phyloP scores from a whole-genome alignment of 2,329 filamentous ascomycete species.

The Coniochaeta hoffmannii region DNA sequence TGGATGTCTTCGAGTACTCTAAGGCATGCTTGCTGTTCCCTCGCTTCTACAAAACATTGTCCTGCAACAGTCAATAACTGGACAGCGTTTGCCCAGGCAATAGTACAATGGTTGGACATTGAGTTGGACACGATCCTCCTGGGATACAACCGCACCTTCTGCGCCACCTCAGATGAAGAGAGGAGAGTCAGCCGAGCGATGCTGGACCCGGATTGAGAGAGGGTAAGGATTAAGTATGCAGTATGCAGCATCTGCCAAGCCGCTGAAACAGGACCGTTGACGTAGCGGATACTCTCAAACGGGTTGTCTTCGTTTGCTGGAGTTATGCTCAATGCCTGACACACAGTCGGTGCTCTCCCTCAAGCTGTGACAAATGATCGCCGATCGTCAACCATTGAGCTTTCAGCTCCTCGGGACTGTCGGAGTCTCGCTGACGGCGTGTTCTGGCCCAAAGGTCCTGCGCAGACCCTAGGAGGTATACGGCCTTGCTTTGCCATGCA shows the following conservation, averaged over 20 bases:
- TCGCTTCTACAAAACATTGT: not conserved
- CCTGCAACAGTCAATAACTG: not conserved
- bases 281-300: not conserved
- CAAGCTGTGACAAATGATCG: not conserved
- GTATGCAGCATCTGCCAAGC: slow-evolving; percentile 5
- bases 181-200: not conserved
- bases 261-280: slow-evolving; percentile 3
- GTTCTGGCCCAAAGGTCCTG: not conserved
- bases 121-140: not conserved
- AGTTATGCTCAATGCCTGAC: not conserved
- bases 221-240: not conserved
- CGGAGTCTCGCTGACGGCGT: not conserved
- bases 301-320: not conserved
- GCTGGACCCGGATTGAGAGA: not conserved
- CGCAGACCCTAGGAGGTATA: not conserved
- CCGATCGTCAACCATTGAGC: not conserved
- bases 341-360: not conserved
- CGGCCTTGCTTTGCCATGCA: not conserved
- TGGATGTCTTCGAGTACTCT: not conserved
- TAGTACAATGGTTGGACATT: not conserved
- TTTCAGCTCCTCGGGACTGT: not conserved
- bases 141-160: not conserved
- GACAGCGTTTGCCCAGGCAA: not conserved
- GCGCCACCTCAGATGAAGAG: not conserved
- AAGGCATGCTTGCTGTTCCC: not conserved